Base-by-base conservation (phyloP, 176 grass and related monocot species). In the Zea luxurians region DNA sequence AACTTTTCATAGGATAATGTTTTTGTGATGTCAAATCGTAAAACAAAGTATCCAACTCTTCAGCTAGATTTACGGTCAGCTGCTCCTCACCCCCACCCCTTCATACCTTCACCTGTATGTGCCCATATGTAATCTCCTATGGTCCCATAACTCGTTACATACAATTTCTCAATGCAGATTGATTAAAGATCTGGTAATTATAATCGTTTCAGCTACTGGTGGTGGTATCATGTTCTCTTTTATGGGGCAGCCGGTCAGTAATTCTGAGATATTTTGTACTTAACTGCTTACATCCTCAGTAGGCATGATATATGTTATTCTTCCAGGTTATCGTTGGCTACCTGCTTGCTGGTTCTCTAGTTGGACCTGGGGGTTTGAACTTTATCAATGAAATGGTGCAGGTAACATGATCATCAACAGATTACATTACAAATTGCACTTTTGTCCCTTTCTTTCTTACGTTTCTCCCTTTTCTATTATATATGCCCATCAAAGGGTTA, bases 1-100 rank as follows among this genome's bases (percentile, higher is more conserved):
- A 55, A 58, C 55, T 81, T 81, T 63, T n/a, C 82, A 15, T 71
- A 99, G 96, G 90, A 99, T 75, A 99, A 99, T 95, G 92, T 93
- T 44, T 99, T 93, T 93, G 96, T 99, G 83, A 99, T 99, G 96
- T 99, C 96, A 13, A 99, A 99, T 74, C 96, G 90, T 74, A 99
- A 99, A 93, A 81, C 90, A 85, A 99, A 99, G 81, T 99, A 87
- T 71, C 96, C 96, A 48, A 81, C 93, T 72, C 96, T 99, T 85
- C 96, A 99, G 82, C 80, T 99, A 74, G 96, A 99, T 78, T 54
- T 95, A 84, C 89, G 88, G 96, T 99, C 36, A 76, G 13, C 69
- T 81, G 41, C 60, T 48, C 12, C 3, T 21, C 21, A 36, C 20
- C 44, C 67, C 67, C n/a, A 47, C n/a, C 42, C 37, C 45, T 46